Base-by-base conservation (phyloP, 352 stramenopile genomes). In the Ophiocytium majus region DNA sequence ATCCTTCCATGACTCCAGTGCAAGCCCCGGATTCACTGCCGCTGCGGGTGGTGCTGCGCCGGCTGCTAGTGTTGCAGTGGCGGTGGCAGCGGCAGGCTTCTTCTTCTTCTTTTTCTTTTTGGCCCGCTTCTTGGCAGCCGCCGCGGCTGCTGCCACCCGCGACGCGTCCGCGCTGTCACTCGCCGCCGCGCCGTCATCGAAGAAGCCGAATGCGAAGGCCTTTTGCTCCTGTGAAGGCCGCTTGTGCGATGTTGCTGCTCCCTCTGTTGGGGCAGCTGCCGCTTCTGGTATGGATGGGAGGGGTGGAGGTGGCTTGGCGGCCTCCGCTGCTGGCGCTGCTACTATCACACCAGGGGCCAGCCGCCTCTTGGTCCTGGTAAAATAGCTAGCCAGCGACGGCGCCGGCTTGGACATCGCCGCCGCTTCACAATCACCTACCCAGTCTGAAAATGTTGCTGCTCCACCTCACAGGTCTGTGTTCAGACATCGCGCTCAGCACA, bases 1-100 rank as follows among this genome's bases (percentile, higher is more conserved):
- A 76, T 89, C 85, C 33, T 82, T 81, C 85, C 85, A 89, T 33
- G 81, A 87, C 80, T 89, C 85, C 49, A 89, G 63, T 14, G 85
- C 80, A 1, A 89, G 81, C 31, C 85, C 82, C 31, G 85, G 85
- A 9, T n/a, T n/a, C n/a, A n/a, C n/a, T n/a, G 85, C 19, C 5
- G 75, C 10, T 57, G n/a, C 36, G 37, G 64, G 5, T 17, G 64
- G 64, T 76, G 64, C 64, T 17, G 64, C 5, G 5, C 5, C 64
- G 5, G 31, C 64, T 76, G 64, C 5, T 66, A 28, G 17, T 66
- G 57, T 66, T 66, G 57, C 28, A 5, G 64, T 17, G 5, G 5
- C 34, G 31, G 17, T 37, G 34, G 31, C 64, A 34, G 31, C 64
- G 5, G 34, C 34, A 5, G 64, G 5, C 34, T 37, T 76, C 64